Percentiles rank a stretch among this genome's conserved stretches.
These are phyloP conservation scores for Aspergillus neoniger DNA, from an alignment of 2,329 filamentous ascomycete species.

Conservation along the genomic window DNA sequence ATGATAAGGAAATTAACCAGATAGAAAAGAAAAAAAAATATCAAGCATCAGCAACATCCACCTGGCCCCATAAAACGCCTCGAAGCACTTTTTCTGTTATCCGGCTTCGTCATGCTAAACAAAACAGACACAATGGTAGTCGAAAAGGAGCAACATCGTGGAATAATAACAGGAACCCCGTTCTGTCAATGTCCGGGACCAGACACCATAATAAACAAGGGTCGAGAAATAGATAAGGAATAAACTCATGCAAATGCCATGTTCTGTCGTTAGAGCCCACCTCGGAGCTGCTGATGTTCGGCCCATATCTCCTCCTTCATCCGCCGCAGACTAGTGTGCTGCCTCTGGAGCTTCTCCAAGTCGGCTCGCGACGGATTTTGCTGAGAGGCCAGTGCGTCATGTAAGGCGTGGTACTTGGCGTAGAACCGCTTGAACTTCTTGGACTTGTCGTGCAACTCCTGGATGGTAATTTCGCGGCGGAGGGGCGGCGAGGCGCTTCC, in stretches of 20 bases:
- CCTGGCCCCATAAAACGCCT: slow-evolving; percentile 2
- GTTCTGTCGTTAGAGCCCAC: slow-evolving; percentile 21
- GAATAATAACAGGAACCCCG: slow-evolving; percentile 12
- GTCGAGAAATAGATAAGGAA: slow-evolving; percentile 5
- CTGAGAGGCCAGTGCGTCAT: slow-evolving; percentile 48
- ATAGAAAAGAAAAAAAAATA: slow-evolving; percentile 10
- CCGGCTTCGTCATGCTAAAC: slow-evolving; percentile 20
- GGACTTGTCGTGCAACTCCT: slow-evolving; percentile 44
- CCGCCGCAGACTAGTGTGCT: slow-evolving; percentile 56
- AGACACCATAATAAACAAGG: slow-evolving; percentile 8
- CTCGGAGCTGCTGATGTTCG: slow-evolving; percentile 41
- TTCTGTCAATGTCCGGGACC: slow-evolving; percentile 13
- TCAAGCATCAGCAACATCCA: neutral
- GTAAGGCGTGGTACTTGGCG: slow-evolving; percentile 58
- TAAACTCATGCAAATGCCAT: slow-evolving; percentile 12
- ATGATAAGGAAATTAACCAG: slow-evolving; percentile 8
- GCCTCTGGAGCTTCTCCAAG: slow-evolving; percentile 54
- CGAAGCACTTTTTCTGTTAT: slow-evolving; percentile 12
- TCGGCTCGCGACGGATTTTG: slow-evolving; percentile 52
- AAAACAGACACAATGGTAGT: slow-evolving; percentile 10
- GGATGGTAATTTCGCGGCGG: slow-evolving; percentile 38
- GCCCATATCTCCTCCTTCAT: slow-evolving; percentile 62
- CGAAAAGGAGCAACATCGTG: slow-evolving; percentile 1
- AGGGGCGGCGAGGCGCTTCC: slow-evolving; percentile 44
- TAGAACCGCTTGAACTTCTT: slow-evolving; percentile 60